Conservation (phyloP, 2,329 filamentous ascomycete species). For the Ophiostoma triangulosporum region DNA sequence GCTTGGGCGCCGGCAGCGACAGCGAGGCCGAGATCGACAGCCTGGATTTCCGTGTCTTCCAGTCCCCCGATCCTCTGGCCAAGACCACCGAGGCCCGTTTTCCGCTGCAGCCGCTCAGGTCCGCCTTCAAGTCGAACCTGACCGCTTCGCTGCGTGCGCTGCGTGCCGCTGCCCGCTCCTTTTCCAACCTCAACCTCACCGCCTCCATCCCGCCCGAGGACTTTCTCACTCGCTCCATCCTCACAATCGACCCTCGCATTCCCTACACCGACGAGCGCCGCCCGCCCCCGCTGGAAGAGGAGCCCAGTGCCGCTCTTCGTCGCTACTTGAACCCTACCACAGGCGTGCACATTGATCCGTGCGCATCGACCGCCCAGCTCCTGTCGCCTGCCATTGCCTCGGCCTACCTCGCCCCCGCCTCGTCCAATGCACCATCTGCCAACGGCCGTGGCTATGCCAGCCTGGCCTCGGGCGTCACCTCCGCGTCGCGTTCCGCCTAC, state of each 20-base stretch:
- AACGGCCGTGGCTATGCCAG: background rate
- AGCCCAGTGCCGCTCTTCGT: constrained; percentile 49
- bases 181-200: constrained; percentile 48
- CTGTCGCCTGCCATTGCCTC: constrained; percentile 8
- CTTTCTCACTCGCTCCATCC: constrained; percentile 52
- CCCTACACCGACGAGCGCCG: constrained; percentile 55
- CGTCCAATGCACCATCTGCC: constrained; percentile 9
- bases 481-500: constrained; percentile 25
- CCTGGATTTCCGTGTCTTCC: constrained; percentile 36
- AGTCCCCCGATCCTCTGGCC: constrained; percentile 17
- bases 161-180: constrained; percentile 48
- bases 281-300: constrained; percentile 45
- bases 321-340: constrained; percentile 55
- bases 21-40: constrained; percentile 25
- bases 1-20: constrained; percentile 23
- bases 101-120: constrained; percentile 34
- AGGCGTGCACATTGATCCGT: constrained; percentile 31
- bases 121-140: constrained; percentile 55
- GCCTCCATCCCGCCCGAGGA: constrained; percentile 53
- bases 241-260: constrained; percentile 52
- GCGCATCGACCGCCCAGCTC: constrained; percentile 9
- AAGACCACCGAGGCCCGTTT: constrained; percentile 9
- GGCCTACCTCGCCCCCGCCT: background rate
- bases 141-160: constrained; percentile 53
- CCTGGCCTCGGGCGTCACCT: background rate